These are phyloP conservation scores for Trifolium dubium DNA, from an alignment of 306 rosid genomes.

Conservation along the genomic window DNA sequence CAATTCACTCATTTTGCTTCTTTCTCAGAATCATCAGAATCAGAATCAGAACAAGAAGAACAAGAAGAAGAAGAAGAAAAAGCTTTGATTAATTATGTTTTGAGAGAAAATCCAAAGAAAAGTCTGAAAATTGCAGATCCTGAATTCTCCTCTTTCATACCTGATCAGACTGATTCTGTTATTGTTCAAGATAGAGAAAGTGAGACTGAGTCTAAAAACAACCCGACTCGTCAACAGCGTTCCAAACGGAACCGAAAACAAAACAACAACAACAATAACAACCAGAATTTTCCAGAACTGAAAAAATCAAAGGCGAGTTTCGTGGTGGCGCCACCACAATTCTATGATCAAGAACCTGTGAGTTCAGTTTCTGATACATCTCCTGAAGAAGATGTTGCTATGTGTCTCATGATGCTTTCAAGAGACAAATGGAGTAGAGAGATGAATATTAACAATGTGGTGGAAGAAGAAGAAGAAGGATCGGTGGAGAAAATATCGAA, in stretches of 20 bases:
- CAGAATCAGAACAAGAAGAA: not conserved
- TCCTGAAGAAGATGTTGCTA: conserved; percentile 83
- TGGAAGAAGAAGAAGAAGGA: not conserved
- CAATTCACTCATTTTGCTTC: conserved; percentile 41
- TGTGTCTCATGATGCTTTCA: conserved; percentile 83
- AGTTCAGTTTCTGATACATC: conserved; percentile 77
- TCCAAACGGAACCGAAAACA: conserved; percentile 56
- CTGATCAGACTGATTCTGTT: conserved; percentile 46
- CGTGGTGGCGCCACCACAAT: not conserved
- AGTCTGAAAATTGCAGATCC: conserved; percentile 68
- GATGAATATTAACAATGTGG: conserved; percentile 1
- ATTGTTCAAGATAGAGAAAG: conserved; percentile 82
- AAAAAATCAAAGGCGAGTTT: conserved; percentile 32
- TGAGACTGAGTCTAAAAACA: conserved; percentile 75
- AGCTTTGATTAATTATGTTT: not conserved
- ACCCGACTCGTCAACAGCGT: conserved; percentile 76
- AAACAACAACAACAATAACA: not conserved
- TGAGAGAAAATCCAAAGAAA: conserved; percentile 78
- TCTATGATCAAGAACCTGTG: conserved; percentile 53
- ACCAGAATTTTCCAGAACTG: not conserved
- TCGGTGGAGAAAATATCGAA: not conserved
- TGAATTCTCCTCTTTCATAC: conserved; percentile 54
- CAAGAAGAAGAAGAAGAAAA: not conserved
- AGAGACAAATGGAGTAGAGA: conserved; percentile 66
- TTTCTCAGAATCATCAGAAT: conserved; percentile 30